A percentile compares a stretch with the other conserved stretches of the same genome.
These are phyloP conservation scores for Emergomyces africanus DNA, from an alignment of 2,329 filamentous ascomycete species.

Conservation along the genomic window DNA sequence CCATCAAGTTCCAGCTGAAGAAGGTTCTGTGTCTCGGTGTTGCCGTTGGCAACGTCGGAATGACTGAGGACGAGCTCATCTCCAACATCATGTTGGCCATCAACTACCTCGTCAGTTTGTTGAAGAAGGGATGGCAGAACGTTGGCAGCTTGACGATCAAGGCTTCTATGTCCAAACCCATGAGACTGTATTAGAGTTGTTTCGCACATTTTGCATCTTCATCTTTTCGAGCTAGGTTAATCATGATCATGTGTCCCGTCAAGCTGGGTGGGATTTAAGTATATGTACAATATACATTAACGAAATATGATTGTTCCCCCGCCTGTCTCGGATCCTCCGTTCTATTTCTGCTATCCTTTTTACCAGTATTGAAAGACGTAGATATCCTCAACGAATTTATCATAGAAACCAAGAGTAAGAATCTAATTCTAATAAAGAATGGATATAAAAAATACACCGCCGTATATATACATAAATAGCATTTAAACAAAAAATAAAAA, in stretches of 20 bases:
- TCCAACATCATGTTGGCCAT: conserved; percentile 99
- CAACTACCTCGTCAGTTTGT: conserved; percentile 98
- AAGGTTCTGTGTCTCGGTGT: conserved; percentile 99
- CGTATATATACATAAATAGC: background rate
- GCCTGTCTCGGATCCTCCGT: background rate
- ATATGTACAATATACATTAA: background rate
- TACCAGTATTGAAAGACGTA: background rate
- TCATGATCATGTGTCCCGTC: too few relatives aligned
- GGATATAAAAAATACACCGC: background rate
- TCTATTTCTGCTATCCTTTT: too few relatives aligned
- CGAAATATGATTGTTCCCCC: background rate
- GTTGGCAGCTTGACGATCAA: conserved; percentile 99
- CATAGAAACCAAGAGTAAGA: background rate
- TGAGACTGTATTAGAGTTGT: conserved; percentile 77
- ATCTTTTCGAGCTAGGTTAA: background rate
- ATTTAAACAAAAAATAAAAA: too few relatives aligned
- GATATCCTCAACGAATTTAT: background rate
- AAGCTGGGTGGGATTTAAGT: background rate
- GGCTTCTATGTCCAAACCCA: conserved; percentile 98
- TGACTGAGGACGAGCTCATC: conserved; percentile 91
- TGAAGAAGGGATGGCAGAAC: conserved; percentile 99
- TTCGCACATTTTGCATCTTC: background rate
- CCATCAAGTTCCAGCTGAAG: conserved; percentile 99
- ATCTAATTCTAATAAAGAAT: background rate
- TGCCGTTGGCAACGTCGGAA: conserved; percentile 95